Percentiles rank a stretch among this genome's conserved stretches.
Evolutionary conservation across 352 stramenopile genomes (phyloP).

Genomic region (Poterioochromonas sp.): DNA sequence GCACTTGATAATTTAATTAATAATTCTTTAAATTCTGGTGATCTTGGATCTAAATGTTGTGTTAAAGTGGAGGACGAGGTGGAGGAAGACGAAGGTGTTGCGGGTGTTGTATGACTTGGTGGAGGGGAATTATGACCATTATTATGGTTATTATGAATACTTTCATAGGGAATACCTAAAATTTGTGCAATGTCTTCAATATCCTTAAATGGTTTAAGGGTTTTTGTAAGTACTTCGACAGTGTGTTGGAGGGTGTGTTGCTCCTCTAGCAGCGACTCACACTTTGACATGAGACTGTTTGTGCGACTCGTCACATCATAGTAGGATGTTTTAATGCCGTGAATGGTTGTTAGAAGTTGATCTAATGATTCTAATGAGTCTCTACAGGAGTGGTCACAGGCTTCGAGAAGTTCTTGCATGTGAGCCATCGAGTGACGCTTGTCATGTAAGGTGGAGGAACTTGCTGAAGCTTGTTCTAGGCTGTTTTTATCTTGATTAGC

Average conservation of each 20-base stretch:
- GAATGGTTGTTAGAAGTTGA: no score
- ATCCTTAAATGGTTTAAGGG: conserved; percentile 22
- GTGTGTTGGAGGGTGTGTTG: conserved; percentile 17
- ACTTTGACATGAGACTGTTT: conserved; percentile 27
- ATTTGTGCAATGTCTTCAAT: conserved; percentile 15
- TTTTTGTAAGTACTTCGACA: neutral
- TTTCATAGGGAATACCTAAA: conserved; percentile 25
- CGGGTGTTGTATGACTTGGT: neutral
- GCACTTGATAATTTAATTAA: neutral
- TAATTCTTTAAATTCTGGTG: conserved; percentile 25
- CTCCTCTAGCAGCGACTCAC: conserved; percentile 22
- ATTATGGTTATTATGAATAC: neutral
- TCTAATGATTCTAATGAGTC: no score
- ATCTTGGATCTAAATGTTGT: conserved; percentile 10
- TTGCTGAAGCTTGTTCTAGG: no score
- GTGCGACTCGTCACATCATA: conserved; percentile 17
- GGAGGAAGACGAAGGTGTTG: neutral
- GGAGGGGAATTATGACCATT: neutral
- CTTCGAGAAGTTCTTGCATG: no score
- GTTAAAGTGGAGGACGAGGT: neutral
- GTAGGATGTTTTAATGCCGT: neutral
- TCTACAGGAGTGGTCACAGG: no score
- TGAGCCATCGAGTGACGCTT: no score
- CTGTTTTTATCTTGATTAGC: no score
- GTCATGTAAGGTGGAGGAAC: no score